phyloP scores from a whole-genome alignment of 257 asterid species.

The Nicotiana noctiflora region DNA sequence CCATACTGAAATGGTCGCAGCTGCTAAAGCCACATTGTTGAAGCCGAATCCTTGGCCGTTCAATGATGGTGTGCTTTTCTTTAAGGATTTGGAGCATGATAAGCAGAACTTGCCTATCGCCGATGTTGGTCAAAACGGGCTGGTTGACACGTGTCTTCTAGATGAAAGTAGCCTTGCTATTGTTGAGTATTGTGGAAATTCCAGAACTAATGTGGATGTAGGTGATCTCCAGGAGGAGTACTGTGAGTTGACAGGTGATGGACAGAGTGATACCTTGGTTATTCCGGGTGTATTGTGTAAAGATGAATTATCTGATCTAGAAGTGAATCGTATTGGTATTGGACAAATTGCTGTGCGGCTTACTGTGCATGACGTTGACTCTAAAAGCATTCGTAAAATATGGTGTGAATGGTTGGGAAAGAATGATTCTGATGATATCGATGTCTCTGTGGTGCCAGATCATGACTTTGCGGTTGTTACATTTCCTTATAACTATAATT shows the following conservation, averaged over 20 bases:
- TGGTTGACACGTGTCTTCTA: slow-evolving; percentile 15
- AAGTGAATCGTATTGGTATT: slow-evolving; percentile 49
- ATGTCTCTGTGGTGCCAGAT: slow-evolving; percentile 33
- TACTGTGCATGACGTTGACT: slow-evolving; percentile 39
- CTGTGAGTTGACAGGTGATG: slow-evolving; percentile 16
- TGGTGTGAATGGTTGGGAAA: slow-evolving; percentile 93
- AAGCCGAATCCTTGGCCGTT: slow-evolving; percentile 96
- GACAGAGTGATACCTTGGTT: slow-evolving; percentile 25
- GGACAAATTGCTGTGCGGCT: slow-evolving; percentile 63
- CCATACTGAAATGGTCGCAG: slow-evolving; percentile 61
- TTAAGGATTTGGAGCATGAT: slow-evolving; percentile 39
- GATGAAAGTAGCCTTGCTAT: slow-evolving; percentile 42
- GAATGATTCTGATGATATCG: slow-evolving; percentile 20
- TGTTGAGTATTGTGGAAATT: slow-evolving; percentile 35
- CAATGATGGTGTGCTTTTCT: slow-evolving; percentile 80
- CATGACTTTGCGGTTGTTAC: slow-evolving; percentile 77
- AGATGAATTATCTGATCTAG: slow-evolving; percentile 53
- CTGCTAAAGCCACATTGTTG: slow-evolving; percentile 66
- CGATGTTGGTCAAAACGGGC: slow-evolving; percentile 17
- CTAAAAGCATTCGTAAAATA: slow-evolving; percentile 46
- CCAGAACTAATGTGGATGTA: slow-evolving; percentile 13
- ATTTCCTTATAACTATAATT: slow-evolving; percentile 58
- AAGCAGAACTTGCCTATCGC: slow-evolving; percentile 13
- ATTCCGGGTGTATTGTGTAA: slow-evolving; percentile 67
- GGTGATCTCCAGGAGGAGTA: slow-evolving; percentile 11